Conservation (phyloP, 352 stramenopile genomes). For the Globisporangium perplexum region DNA sequence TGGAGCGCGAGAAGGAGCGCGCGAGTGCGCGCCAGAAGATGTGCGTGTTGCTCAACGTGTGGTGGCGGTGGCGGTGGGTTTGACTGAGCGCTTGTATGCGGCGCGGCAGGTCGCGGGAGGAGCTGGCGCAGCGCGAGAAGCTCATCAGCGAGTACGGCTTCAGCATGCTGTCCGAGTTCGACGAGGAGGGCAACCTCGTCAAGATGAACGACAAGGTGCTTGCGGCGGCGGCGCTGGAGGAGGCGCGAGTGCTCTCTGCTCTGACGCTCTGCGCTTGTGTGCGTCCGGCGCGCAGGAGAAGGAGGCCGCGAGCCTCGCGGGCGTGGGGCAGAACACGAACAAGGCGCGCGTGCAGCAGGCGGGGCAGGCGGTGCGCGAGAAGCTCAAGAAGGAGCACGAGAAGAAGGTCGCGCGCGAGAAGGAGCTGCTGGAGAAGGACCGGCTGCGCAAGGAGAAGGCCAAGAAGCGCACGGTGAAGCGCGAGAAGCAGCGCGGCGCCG, state of each 20-base stretch:
- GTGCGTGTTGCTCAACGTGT: conserved; percentile 6
- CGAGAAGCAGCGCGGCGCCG: conserved; percentile 49
- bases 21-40: conserved; percentile 61
- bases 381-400: conserved; percentile 56
- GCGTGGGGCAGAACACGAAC: conserved; percentile 37
- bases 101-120: conserved; percentile 34
- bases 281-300: too few relatives aligned
- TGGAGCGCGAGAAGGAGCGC: conserved; percentile 54
- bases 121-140: conserved; percentile 65
- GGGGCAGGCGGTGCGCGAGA: conserved; percentile 31
- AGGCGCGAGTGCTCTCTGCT: too few relatives aligned
- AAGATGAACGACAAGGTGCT: conserved; percentile 62
- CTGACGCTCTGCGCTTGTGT: too few relatives aligned
- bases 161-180: conserved; percentile 72
- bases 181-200: conserved; percentile 81
- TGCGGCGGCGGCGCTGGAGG: background rate
- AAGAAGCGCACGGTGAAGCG: conserved; percentile 52
- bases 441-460: conserved; percentile 46
- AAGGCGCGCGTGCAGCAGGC: conserved; percentile 32
- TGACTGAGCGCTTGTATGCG: background rate
- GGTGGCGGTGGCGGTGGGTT: background rate
- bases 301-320: conserved; percentile 20
- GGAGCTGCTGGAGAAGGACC: conserved; percentile 42
- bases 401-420: conserved; percentile 51
- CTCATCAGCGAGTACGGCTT: conserved; percentile 80